Base-by-base conservation (phyloP, 805 yeast species). In the Wickerhamomyces pijperi region DNA sequence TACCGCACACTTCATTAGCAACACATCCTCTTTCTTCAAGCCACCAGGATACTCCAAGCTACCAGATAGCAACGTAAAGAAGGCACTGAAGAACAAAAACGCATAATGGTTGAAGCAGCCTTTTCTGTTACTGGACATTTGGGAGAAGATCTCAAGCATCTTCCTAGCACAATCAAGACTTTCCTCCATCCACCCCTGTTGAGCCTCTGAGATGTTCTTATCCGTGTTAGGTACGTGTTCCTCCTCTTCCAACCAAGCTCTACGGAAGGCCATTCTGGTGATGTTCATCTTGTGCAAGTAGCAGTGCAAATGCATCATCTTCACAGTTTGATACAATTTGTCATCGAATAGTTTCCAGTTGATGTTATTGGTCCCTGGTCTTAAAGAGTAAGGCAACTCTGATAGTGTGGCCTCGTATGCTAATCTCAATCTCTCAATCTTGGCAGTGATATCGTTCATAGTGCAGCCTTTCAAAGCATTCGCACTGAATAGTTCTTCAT, bases 261-360 rank as follows among this genome's bases (percentile, higher is more conserved):
- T 43, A 8, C 45, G 46, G 18, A 51, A 53, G 3, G 58, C 53
- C 52, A 52, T 46, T 42, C 56, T 46, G 42, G 52, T 53, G 28
- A 49, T 42, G 9, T 49, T 40, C 46, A 53, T 42, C 11, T 40
- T 34, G 17, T 44, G 43, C 3, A 49, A 38, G 32, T 45, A 43
- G 31, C 45, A 49, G n/a, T 21, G 23, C 13, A 48, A 35, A 28
- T 52, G 54, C 12, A 49, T n/a, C 14, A 44, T 23, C 4, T 42
- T 41, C 15, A 40, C 35, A 14, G 46, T 48, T 6, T 42, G 21
- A 7, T 31, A 20, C 6, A 32, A 34, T 23, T 36, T 35, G 35
- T 28, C 14, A 38, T 38, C 12, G 25, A 43, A 28, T 5, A 12
- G 3, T 3, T n/a, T 25, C 20, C 43, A 20, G n/a, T 40, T 35